Evolutionary conservation across 768 basidiomycete species (phyloP), one percentile per base, ranked within the genome.

Genomic region (Amanita inopinata): DNA sequence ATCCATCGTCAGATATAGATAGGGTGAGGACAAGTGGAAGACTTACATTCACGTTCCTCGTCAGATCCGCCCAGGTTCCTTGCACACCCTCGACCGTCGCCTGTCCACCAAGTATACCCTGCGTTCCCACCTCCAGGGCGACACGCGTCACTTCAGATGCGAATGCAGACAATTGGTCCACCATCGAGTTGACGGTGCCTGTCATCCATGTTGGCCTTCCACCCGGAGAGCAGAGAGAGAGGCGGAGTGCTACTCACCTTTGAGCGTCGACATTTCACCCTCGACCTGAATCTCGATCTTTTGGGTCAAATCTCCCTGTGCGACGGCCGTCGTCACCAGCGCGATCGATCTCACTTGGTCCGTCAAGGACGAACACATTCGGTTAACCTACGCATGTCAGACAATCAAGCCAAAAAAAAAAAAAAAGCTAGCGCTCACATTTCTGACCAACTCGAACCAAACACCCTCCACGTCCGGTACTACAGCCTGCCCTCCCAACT

Each of bases 401-500:
- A 20, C 22, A n/a, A 11, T 17, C 3, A 5, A 9, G 17, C 19
- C 7, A 34, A 23, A 5, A 23, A 43, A 18, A 36, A 10, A 39
- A 33, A 10, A 15, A 32, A 14, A 37, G n/a, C n/a, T 17, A 45
- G 8, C 40, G 58, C 75, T 48, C 52, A 82, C 83, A 54, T 85
- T 85, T 37, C 76, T 65, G 45, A 86, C 86, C 60, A 87, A 65
- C 56, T 89, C 81, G 48, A 79, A 75, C 85, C 85, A 86, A n/a
- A 86, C 81, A n/a, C 90, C 90, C 56, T 91, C 83, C 17, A 91
- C 88, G 49, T 89, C 86, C 18, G 85, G 82, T 7, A 94, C 90
- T 41, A 80, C 69, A 0, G 88, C 90, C 59, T 91, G 85, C 33
- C 88, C 88, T 46, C 90, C 89, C 43, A 93, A 65, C 64, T 87